Evolutionary conservation across 495 filamentous ascomycete species (phyloP).

Genomic region (Penicillium steckii): DNA sequence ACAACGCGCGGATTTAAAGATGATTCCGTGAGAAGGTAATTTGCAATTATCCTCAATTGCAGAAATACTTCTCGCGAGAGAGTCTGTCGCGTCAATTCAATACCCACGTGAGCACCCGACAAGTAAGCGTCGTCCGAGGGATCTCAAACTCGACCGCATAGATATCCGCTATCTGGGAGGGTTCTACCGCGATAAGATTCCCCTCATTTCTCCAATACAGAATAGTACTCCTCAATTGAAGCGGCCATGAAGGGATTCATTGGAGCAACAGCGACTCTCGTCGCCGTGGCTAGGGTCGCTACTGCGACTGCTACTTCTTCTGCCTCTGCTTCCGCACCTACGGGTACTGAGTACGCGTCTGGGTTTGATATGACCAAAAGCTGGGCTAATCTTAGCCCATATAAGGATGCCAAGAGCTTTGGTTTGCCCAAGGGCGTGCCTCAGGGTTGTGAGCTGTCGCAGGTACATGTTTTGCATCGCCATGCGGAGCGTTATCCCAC

Average conservation of each 20-base stretch:
- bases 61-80: neutral
- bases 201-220: neutral
- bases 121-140: neutral
- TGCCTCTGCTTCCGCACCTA: slow-evolving; percentile 20
- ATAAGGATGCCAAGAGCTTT: slow-evolving; percentile 42
- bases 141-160: neutral
- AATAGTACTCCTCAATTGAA: neutral
- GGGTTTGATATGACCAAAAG: slow-evolving; percentile 34
- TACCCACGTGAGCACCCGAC: neutral
- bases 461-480: slow-evolving; percentile 49
- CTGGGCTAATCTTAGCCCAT: slow-evolving; percentile 52
- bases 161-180: neutral
- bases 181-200: neutral
- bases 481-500: slow-evolving; percentile 54
- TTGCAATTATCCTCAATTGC: neutral
- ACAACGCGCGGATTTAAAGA: neutral
- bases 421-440: slow-evolving; percentile 48
- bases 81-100: neutral
- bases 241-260: slow-evolving; percentile 13
- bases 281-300: neutral
- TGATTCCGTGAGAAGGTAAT: neutral
- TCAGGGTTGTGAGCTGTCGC: slow-evolving; percentile 51
- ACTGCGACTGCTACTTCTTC: slow-evolving; percentile 5
- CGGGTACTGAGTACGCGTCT: slow-evolving; percentile 27
- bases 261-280: slow-evolving; percentile 5